Percentiles rank a stretch among this genome's conserved stretches.
Conservation (phyloP, 176 grass and related monocot genomes). For the Stipa capillata region DNA sequence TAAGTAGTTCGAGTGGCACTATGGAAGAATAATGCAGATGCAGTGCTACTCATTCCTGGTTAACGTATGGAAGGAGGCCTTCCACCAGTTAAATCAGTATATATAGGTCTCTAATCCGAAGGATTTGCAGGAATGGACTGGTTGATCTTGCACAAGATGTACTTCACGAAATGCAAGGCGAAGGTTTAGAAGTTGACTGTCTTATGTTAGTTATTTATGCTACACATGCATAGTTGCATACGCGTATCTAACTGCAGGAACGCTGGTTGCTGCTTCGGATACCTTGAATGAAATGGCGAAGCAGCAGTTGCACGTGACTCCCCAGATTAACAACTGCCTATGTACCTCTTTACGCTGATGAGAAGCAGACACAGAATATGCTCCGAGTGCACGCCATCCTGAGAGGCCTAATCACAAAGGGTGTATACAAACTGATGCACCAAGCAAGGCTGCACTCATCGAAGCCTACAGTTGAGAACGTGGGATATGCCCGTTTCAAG, state of each 20-base stretch:
- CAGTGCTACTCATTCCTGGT: slow-evolving; percentile 55
- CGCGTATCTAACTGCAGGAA: slow-evolving; percentile 48
- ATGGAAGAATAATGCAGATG: slow-evolving; percentile 52
- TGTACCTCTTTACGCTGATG: slow-evolving; percentile 48
- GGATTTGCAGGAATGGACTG: slow-evolving; percentile 58
- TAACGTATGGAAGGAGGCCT: slow-evolving; percentile 53
- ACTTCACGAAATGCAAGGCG: slow-evolving; percentile 53
- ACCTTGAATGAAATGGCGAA: slow-evolving; percentile 55
- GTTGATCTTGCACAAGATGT: slow-evolving; percentile 56
- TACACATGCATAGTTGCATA: slow-evolving; percentile 59
- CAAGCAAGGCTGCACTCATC: slow-evolving; percentile 12
- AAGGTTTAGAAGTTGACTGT: slow-evolving; percentile 50
- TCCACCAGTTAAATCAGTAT: slow-evolving; percentile 61
- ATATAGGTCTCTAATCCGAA: slow-evolving; percentile 79
- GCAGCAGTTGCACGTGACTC: slow-evolving; percentile 42
- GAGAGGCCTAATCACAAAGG: slow-evolving; percentile 59
- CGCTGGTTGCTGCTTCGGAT: slow-evolving; percentile 28
- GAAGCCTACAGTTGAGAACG: background rate
- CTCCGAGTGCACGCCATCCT: slow-evolving; percentile 59
- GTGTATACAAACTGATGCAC: slow-evolving; percentile 37
- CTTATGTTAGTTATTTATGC: slow-evolving; percentile 62
- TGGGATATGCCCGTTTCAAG: background rate
- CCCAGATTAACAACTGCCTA: slow-evolving; percentile 55
- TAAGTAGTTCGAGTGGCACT: slow-evolving; percentile 16
- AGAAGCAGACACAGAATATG: slow-evolving; percentile 43